Conservation (phyloP, 306 rosid species). For the Castanea sativa region DNA sequence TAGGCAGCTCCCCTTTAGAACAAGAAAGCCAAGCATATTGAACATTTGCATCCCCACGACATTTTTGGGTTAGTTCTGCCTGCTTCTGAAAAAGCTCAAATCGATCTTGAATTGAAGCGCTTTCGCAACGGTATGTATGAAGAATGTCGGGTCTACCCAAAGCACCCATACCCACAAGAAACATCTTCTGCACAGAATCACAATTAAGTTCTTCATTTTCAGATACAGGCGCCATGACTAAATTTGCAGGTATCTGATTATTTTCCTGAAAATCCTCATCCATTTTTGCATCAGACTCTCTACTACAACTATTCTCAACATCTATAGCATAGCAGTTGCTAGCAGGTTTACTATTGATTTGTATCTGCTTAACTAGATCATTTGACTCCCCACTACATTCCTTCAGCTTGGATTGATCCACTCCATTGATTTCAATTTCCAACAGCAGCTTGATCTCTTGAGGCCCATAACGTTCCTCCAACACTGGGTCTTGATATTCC, state of each 20-base stretch:
- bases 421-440: slow-evolving; percentile 78
- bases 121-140: slow-evolving; percentile 47
- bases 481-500: slow-evolving; percentile 19
- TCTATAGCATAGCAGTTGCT: slow-evolving; percentile 36
- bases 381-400: slow-evolving; percentile 88
- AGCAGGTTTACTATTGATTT: slow-evolving; percentile 38
- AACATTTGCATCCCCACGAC: slow-evolving; percentile 66
- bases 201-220: slow-evolving; percentile 40
- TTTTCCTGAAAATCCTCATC: slow-evolving; percentile 37
- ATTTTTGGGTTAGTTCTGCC: slow-evolving; percentile 57
- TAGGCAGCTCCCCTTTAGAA: slow-evolving; percentile 54
- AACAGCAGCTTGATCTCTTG: slow-evolving; percentile 63
- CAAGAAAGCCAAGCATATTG: slow-evolving; percentile 80
- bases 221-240: slow-evolving; percentile 31
- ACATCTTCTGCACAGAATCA: slow-evolving; percentile 56
- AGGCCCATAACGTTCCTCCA: slow-evolving; percentile 40
- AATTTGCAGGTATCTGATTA: slow-evolving; percentile 28
- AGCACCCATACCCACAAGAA: slow-evolving; percentile 48
- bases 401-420: slow-evolving; percentile 36
- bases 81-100: slow-evolving; percentile 75
- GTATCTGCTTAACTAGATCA: slow-evolving; percentile 39
- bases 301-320: slow-evolving; percentile 59
- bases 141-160: slow-evolving; percentile 37
- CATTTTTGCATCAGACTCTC: slow-evolving; percentile 26
- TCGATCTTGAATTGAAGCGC: slow-evolving; percentile 45